Conservation (phyloP, 768 basidiomycete species). For the Heimioporus sp. region DNA sequence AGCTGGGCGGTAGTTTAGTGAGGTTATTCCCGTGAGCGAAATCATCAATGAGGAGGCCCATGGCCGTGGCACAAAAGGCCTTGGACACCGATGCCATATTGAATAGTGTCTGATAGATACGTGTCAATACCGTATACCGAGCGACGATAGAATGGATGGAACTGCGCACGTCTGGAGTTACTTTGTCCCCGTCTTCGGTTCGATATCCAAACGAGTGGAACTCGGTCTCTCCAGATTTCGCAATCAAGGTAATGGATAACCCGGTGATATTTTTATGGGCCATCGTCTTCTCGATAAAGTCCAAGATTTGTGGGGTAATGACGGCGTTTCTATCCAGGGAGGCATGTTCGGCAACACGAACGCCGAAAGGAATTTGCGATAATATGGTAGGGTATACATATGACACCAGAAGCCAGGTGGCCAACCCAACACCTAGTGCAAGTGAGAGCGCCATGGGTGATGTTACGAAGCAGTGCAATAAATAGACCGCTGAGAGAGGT, state of each 20-base stretch:
- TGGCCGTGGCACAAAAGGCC: constrained; percentile 33
- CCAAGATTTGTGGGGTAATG: constrained; percentile 19
- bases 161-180: constrained; percentile 33
- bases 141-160: background rate
- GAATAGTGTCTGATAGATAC: constrained; percentile 35
- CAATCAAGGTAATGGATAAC: constrained; percentile 29
- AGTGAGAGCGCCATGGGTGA: too few species aligned
- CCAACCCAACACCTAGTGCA: background rate
- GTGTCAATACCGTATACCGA: background rate
- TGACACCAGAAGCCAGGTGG: constrained; percentile 9
- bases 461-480: too few species aligned
- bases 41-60: constrained; percentile 28
- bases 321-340: background rate
- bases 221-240: constrained; percentile 25
- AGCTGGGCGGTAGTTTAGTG: constrained; percentile 31
- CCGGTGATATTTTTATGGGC: constrained; percentile 27
- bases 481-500: too few species aligned
- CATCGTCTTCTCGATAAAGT: constrained; percentile 18
- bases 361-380: background rate
- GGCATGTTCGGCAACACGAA: too few species aligned
- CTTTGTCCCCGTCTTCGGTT: constrained; percentile 32
- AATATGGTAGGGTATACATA: constrained; percentile 7
- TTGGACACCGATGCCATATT: constrained; percentile 37
- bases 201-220: constrained; percentile 31
- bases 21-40: constrained; percentile 35